These are phyloP conservation scores for Thozetella sp. DNA, from an alignment of 495 filamentous ascomycete genomes.

Conservation along the genomic window DNA sequence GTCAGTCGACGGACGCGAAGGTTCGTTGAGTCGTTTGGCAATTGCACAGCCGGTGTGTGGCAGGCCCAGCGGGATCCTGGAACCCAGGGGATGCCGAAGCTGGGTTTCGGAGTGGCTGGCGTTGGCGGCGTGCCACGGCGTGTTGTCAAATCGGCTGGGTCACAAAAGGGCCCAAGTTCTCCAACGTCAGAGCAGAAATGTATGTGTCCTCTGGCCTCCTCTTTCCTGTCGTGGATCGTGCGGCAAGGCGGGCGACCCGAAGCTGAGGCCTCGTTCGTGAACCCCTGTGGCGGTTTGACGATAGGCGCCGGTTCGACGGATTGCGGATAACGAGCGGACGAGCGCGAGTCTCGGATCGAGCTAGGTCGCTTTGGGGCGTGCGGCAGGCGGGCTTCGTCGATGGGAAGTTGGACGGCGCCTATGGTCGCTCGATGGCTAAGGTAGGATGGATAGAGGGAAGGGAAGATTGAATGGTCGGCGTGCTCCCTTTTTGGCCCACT, in stretches of 20 bases:
- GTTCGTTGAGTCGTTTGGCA: too few species aligned
- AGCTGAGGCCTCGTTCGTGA: neutral
- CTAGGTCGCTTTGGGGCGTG: slow-evolving; percentile 5
- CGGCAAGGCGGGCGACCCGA: neutral
- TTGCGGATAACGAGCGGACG: slow-evolving; percentile 10
- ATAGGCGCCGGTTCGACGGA: neutral
- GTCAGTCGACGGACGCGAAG: neutral
- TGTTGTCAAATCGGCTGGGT: neutral
- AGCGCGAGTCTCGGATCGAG: slow-evolving; percentile 3
- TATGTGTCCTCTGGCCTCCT: too few species aligned
- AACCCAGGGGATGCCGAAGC: neutral
- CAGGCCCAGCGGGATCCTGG: neutral
- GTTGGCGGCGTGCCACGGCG: neutral
- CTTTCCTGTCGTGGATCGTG: neutral
- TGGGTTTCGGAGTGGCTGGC: neutral
- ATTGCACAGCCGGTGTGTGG: too few species aligned
- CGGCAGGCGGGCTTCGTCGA: neutral
- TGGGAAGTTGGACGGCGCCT: neutral
- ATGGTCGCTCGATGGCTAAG: neutral
- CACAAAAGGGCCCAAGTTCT: too few species aligned
- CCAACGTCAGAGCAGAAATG: neutral
- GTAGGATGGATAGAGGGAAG: neutral
- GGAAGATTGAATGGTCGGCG: neutral
- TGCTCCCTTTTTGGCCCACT: too few species aligned
- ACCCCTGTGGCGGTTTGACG: slow-evolving; percentile 3